Evolutionary conservation across 805 yeast genomes (phyloP), one percentile per base, ranked within the genome.

Genomic region (Starmerella ratchasimensis): DNA sequence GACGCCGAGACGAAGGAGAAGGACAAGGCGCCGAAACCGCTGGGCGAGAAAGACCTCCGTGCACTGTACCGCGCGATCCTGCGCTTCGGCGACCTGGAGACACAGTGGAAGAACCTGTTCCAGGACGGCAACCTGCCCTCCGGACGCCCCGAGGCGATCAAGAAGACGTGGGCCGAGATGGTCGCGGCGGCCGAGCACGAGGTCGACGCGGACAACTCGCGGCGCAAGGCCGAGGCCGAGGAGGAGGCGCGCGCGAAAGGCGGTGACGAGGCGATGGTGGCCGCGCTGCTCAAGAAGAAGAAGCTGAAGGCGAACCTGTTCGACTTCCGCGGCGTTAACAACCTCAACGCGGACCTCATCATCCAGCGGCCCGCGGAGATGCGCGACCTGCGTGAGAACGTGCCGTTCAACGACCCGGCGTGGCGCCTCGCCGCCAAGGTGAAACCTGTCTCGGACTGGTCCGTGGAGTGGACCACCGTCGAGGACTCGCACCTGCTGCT

Each of bases 281-380:
- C 43, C 24, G 30, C 39, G 15, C 31, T 48, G 7, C 67, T 72
- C 31, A 78, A 79, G 53, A 73, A 77, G 58, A 79, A 76, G 54
- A 95, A 86, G 52, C 80, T 82, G 59, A 82, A 80, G 58, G 96
- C 96, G 0, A 77, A 84, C 14, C 60, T 88, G 33, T 86, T 90
- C 57, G 93, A 83, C 47, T 84, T 77, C 58, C 76, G 76, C 43
- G 88, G 84, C 29, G 94, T 86, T 31, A 80, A 81, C 57, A 78
- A 78, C 46, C 62, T 90, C 50, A 90, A 90, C 60, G 97, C 98
- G 0, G 98, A 90, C 57, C 64, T 82, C 34, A 69, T 90, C 14
- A 48, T 84, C 11, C 72, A 75, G 43, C 73, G 98, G 48, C 94
- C 95, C 0, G 70, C 67, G n/a, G 96, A 90, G 52, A 67, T 90